Evolutionary conservation across 768 basidiomycete genomes (phyloP).

Genomic region (Tylopilus sp.): DNA sequence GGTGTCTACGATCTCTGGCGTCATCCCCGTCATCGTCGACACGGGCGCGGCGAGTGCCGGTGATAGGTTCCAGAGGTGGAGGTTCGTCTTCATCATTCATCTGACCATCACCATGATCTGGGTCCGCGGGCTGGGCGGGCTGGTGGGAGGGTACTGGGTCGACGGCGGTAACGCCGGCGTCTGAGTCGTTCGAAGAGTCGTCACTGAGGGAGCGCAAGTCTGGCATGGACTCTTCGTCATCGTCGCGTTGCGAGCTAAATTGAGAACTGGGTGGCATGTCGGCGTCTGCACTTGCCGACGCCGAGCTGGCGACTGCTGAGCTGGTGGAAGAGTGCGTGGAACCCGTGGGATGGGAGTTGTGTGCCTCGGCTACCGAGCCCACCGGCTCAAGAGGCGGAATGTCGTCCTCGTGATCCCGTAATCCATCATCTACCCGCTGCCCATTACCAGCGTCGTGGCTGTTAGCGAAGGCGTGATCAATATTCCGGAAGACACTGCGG

Average conservation of each 20-base stretch:
- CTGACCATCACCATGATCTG: constrained; percentile 29
- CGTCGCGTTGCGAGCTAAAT: constrained; percentile 13
- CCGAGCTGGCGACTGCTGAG: background rate
- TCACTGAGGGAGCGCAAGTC: constrained; percentile 38
- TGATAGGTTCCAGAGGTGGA: constrained; percentile 31
- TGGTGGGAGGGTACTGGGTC: constrained; percentile 26
- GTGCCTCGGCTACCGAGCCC: background rate
- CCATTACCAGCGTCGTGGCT: constrained; percentile 4
- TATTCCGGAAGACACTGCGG: constrained; percentile 30
- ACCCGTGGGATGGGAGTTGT: background rate
- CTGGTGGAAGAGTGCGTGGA: constrained; percentile 2
- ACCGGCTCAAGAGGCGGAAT: constrained; percentile 5
- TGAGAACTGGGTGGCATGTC: constrained; percentile 8
- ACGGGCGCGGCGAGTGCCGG: constrained; percentile 46
- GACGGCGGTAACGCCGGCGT: constrained; percentile 28
- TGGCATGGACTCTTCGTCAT: constrained; percentile 42
- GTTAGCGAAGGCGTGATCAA: constrained; percentile 30
- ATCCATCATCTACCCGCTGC: background rate
- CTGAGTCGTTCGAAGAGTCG: constrained; percentile 37
- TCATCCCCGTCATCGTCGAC: constrained; percentile 63
- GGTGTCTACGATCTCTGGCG: constrained; percentile 60
- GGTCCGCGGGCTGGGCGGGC: constrained; percentile 25
- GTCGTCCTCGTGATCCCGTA: background rate
- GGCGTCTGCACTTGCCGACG: constrained; percentile 1
- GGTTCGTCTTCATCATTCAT: constrained; percentile 31